Evolutionary conservation across 352 stramenopile genomes (phyloP), one percentile per base, ranked within the genome.

Genomic region (Globisporangium radiosum): DNA sequence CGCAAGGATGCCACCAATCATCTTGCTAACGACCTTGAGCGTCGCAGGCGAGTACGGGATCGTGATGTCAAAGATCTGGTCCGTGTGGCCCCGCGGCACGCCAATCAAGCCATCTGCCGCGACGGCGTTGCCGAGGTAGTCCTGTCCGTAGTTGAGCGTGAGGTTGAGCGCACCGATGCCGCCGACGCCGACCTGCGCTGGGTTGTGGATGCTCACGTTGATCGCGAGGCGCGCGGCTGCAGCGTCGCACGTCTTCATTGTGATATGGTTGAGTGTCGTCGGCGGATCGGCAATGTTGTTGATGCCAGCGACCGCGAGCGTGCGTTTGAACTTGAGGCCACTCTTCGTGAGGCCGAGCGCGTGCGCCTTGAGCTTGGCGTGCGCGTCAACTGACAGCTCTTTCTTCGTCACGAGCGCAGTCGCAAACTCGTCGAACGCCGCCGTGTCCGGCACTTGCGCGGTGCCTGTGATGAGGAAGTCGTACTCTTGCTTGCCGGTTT

Each of bases 141-240:
- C 68, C 45, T 84, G 55, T 11, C 65, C 56, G 63, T 80, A 86
- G 70, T 87, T 86, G 19, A 91, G 59, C 15, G 68, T 86, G 62
- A 91, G 62, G 64, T 89, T 91, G 50, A 91, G 73, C 47, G 68
- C 62, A 42, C 77, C 81, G 37, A 91, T 76, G 60, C 79, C 52
- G 39, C 42, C 10, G 52, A 64, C 37, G 1, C 59, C 59, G 33
- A 64, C 38, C 9, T 50, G 51, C 38, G 45, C 59, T 4, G 33
- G 39, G 52, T 65, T 65, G 19, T 42, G 63, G 40, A 89, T 58
- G 14, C 70, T 87, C 57, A 80, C 72, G 62, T 91, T 89, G 65
- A 87, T 78, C 54, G 70, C 60, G 53, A 88, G 79, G 10, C 54
- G 39, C n/a, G 57, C 39, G 37, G 75, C 59, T 56, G 75, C 77